Base-by-base conservation (phyloP, 1,284 basidiomycete species). In the Ceratorhiza oryzae-sativae region DNA sequence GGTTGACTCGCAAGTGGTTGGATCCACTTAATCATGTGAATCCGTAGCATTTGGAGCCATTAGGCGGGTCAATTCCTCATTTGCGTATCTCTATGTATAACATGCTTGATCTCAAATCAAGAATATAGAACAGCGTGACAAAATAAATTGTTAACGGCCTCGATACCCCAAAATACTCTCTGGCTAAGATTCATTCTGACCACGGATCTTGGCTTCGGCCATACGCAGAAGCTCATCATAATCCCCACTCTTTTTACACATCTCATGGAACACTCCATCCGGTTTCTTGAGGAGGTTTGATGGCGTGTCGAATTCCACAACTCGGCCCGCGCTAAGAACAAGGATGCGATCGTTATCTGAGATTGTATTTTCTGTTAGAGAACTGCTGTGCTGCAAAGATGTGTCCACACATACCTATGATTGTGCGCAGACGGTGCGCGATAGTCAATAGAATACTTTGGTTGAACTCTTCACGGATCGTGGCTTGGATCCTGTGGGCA, bases 381-480 rank as follows among this genome's bases (percentile, higher is more conserved):
- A 10, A 39, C 39, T 9, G 15, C 2, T 30, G 2, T 23, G 3
- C 36, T 59, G 1, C 32, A n/a, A 41, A 32, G 36, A 12, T 15
- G n/a, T 20, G 20, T 20, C 23, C 13, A 48, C 36, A 18, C 42
- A 23, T 59, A 71, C 67, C 67, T 59, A 71, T 71, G 42, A 71
- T 60, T 8, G 67, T 71, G 23, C 67, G 67, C 15, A 75, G 59
- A 1, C 74, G 73, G 51, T 75, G 75, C 2, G 75, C 75, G 51
- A 75, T 74, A 0, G 92, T 95, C 74, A 97, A 86, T 20, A 95
- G 86, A 39, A 93, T 90, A 0, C 90, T 86, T 2, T 85, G 83
- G n/a, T 84, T 82, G 73, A 95, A 88, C 77, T 92, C 91, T 75
- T 90, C 86, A 36, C 91, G 86, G 71, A 96, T 90, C 1, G 92